phyloP scores from a whole-genome alignment of 495 filamentous ascomycete species.

The Penicillium robsamsonii region DNA sequence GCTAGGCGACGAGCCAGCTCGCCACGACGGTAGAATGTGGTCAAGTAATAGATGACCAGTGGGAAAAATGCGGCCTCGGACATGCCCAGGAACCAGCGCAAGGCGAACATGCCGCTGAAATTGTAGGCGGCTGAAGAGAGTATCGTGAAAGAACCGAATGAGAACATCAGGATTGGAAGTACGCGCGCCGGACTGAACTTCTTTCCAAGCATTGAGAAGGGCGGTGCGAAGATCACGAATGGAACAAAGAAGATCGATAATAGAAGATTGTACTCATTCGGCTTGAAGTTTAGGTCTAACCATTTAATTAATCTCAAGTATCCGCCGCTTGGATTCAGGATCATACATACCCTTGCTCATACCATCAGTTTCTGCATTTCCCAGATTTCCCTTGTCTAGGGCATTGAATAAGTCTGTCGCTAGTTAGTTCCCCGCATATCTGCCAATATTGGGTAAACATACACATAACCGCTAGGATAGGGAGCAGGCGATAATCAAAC shows the following conservation, averaged over 20 bases:
- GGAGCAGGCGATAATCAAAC: constrained; percentile 62
- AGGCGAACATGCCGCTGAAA: constrained; percentile 63
- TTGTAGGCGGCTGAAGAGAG: constrained; percentile 55
- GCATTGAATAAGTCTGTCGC: constrained; percentile 56
- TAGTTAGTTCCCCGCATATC: neutral
- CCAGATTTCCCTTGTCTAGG: constrained; percentile 66
- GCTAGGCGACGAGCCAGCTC: constrained; percentile 73
- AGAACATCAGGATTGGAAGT: constrained; percentile 67
- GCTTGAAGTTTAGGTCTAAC: constrained; percentile 53
- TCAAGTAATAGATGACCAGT: constrained; percentile 59
- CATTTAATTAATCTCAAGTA: neutral
- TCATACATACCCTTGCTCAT: constrained; percentile 41
- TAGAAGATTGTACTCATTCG: constrained; percentile 68
- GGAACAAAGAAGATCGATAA: constrained; percentile 77
- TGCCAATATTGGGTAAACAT: constrained; percentile 16
- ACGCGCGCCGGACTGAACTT: constrained; percentile 61
- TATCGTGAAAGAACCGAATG: constrained; percentile 59
- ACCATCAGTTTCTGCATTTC: constrained; percentile 69
- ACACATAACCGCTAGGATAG: constrained; percentile 64
- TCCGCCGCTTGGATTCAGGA: neutral
- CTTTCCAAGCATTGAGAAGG: constrained; percentile 66
- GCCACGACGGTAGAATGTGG: constrained; percentile 70
- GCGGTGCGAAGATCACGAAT: constrained; percentile 67
- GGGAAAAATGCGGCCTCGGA: constrained; percentile 74
- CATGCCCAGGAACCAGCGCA: constrained; percentile 61